Evolutionary conservation across 2,329 filamentous ascomycete genomes (phyloP).

Genomic region (Fusarium zealandicum): DNA sequence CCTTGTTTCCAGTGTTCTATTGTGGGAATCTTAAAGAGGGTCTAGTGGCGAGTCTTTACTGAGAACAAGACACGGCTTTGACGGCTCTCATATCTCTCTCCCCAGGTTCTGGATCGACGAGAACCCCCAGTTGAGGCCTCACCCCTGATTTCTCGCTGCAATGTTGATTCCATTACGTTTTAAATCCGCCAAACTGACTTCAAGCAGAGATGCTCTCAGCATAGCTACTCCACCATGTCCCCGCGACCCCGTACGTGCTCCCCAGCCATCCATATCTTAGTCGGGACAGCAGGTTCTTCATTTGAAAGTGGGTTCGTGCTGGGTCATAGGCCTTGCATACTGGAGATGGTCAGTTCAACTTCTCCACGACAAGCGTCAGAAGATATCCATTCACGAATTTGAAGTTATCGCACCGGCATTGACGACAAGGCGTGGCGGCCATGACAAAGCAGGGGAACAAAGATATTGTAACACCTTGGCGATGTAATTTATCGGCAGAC

Average conservation of each 20-base stretch:
- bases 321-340: no score
- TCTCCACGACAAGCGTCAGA: no score
- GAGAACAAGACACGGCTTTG: background rate
- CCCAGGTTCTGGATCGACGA: background rate
- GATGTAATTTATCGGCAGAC: background rate
- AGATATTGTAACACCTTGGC: background rate
- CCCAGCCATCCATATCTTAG: constrained; percentile 1
- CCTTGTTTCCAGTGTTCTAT: constrained; percentile 6
- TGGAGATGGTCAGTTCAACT: no score
- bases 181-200: constrained; percentile 10
- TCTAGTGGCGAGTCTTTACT: constrained; percentile 13
- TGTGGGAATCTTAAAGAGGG: constrained; percentile 17
- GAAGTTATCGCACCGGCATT: no score
- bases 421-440: no score
- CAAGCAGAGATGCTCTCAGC: background rate
- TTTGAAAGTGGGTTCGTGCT: no score
- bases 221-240: constrained; percentile 19
- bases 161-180: constrained; percentile 26
- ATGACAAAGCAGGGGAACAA: no score
- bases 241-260: constrained; percentile 20
- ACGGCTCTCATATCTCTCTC: constrained; percentile 4
- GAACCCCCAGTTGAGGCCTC: constrained; percentile 6
- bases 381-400: no score
- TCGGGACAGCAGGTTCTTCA: no score
- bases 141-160: background rate